These are phyloP conservation scores for Trifolium pratense DNA, from an alignment of 306 rosid species.

Conservation along the genomic window DNA sequence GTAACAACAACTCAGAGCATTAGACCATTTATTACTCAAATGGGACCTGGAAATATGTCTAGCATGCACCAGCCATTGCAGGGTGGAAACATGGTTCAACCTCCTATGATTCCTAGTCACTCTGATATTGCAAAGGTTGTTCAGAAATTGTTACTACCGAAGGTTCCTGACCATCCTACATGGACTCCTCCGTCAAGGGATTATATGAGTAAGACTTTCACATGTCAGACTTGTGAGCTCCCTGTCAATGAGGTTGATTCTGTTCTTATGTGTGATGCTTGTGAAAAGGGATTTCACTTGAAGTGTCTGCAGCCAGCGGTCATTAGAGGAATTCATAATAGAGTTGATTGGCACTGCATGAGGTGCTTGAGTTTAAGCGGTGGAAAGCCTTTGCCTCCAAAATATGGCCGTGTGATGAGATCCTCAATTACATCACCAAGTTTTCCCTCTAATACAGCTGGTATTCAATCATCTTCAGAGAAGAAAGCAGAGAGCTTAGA, in stretches of 20 bases:
- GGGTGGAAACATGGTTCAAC: conserved; percentile 61
- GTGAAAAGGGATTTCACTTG: conserved; percentile 95
- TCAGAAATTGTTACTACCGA: too few species aligned
- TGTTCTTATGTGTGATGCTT: conserved; percentile 93
- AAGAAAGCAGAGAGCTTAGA: conserved; percentile 69
- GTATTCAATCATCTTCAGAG: conserved; percentile 60
- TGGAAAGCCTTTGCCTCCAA: conserved; percentile 98
- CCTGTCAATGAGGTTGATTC: conserved; percentile 83
- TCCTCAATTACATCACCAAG: conserved; percentile 71
- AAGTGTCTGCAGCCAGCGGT: conserved; percentile 73
- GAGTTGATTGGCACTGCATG: conserved; percentile 96
- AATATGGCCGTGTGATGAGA: conserved; percentile 98
- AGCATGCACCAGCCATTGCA: conserved; percentile 61
- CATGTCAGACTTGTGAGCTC: conserved; percentile 81
- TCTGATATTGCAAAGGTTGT: conserved; percentile 76
- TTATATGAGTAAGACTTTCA: conserved; percentile 89
- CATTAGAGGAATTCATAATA: conserved; percentile 85
- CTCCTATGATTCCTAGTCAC: conserved; percentile 71
- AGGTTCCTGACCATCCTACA: conserved; percentile 80
- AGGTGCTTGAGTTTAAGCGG: conserved; percentile 81
- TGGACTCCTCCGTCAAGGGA: conserved; percentile 99
- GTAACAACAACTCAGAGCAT: conserved; percentile 63
- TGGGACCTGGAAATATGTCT: conserved; percentile 67
- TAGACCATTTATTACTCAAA: conserved; percentile 68
- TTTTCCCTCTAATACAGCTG: conserved; percentile 56